Evolutionary conservation across 306 rosid species (phyloP), one percentile per base, ranked within the genome.

Genomic region (Morella rubra): DNA sequence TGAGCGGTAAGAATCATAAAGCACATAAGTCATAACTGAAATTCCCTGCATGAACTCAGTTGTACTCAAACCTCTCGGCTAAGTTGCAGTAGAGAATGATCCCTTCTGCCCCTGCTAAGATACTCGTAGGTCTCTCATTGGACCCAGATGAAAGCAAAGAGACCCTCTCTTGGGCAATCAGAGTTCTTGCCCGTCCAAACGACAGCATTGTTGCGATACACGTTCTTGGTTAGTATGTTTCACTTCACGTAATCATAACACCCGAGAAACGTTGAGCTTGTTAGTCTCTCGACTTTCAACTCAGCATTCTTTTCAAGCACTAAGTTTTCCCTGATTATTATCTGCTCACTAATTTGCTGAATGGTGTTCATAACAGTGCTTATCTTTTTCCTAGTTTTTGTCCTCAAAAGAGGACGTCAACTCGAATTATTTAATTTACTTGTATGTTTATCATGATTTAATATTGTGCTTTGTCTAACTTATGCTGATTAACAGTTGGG

Each of bases 141-240:
- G 87, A 90, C 83, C 52, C 81, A 42, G 70, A 84, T 15, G 89
- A 95, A 44, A 89, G 97, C 87, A 87, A 82, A 76, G 92, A 90
- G 73, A 71, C 89, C 77, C 92, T 92, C 68, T 90, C 93, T 19
- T 85, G 97, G 93, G 87, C 97, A 66, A 84, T 90, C 50, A 83
- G 51, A 69, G 82, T 86, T 82, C 84, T 95, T n/a, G 96, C 97
- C 78, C 90, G 79, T 66, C 97, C 90, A 56, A 82, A 85, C 74
- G 98, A 95, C 81, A 76, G 69, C 86, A 89, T 95, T 82, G 89
- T 85, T 45, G 98, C 97, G 6, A 73, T 90, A 27, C 96, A 92
- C 84, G 86, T 92, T 79, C 95, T 95, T 77, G 97, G 98, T 95
- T 71, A 84, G 93, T 84, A 0, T 54, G 41, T 62, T 78, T 76